Percentiles rank a stretch among this genome's conserved stretches.
Evolutionary conservation across 331 rosid genomes (phyloP).

Genomic region (Ulmus americana): DNA sequence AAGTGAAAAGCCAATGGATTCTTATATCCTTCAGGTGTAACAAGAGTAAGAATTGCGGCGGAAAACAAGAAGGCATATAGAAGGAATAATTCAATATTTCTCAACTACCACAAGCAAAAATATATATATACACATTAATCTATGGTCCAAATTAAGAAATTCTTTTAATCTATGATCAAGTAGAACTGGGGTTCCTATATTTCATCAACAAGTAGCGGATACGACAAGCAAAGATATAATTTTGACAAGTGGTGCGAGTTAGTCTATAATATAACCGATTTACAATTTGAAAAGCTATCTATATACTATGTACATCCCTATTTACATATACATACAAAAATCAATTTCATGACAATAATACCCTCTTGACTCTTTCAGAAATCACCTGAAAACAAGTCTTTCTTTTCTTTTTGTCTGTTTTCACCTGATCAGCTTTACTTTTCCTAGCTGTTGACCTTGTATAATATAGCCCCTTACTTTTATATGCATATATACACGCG

Average conservation of each 20-base stretch:
- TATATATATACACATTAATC: background rate
- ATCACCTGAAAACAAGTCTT: slow-evolving; percentile 9
- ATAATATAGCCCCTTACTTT: background rate
- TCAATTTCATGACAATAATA: background rate
- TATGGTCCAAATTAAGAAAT: background rate
- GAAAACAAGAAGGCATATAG: slow-evolving; percentile 26
- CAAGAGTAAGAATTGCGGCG: slow-evolving; percentile 45
- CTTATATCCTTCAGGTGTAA: slow-evolving; percentile 8
- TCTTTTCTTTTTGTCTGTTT: background rate
- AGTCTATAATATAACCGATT: background rate
- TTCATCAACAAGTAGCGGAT: background rate
- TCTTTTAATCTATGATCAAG: background rate
- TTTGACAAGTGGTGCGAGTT: slow-evolving; percentile 1
- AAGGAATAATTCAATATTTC: slow-evolving; percentile 6
- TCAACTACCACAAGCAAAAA: no score
- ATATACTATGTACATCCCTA: no score
- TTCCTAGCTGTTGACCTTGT: background rate
- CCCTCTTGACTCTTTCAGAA: slow-evolving; percentile 1
- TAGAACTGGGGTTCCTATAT: background rate
- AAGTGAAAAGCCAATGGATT: slow-evolving; percentile 16
- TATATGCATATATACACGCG: background rate
- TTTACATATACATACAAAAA: background rate
- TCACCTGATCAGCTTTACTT: background rate
- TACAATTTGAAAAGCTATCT: background rate
- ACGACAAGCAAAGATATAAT: slow-evolving; percentile 7